Base-by-base conservation (phyloP, 108 stramenopile species). In the Aurantiochytrium sp. region DNA sequence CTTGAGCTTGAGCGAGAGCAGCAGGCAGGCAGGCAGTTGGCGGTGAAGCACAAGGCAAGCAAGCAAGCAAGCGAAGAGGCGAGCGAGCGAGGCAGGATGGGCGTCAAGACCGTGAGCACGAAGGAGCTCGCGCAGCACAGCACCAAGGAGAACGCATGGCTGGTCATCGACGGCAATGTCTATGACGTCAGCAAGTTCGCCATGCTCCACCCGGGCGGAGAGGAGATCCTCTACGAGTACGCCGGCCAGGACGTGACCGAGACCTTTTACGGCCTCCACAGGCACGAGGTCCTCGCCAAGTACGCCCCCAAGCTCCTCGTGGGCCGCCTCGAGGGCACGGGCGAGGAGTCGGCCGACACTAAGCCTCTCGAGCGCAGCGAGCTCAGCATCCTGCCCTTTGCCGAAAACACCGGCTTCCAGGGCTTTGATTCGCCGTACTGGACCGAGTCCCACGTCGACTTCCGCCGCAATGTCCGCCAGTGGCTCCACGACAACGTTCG, bases 401-500 rank as follows among this genome's bases (percentile, higher is more conserved):
- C 23, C 76, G 76, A 83, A 18, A 47, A 47, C 51, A 21, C 76
- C 10, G 76, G 43, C 25, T 83, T 47, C 49, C 76, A 83, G 51
- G 76, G 76, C 76, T 47, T 53, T 23, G 45, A 47, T 23, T 53
- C 49, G n/a, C 49, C 76, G n/a, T 83, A 21, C 76, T 53, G 51
- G 49, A 83, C 12, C 51, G 76, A 83, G 45, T 47, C 76, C 51
- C 76, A 83, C 51, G 51, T 83, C 51, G 49, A 83, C 43, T 53
- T 83, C 25, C 76, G 76, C 76, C 19, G 28, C n/a, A 83, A 47
- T 0, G 76, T 83, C 76, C 76, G 76, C 23, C 19, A 83, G n/a
- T 83, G 76, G 76, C 76, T 83, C 76, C 49, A 83, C 49, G 76
- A 83, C 43, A 83, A 83, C 51, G 51, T 83, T 3, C 76, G 76